Evolutionary conservation across 306 rosid genomes (phyloP), one percentile per base, ranked within the genome.

Genomic region (Luffa aegyptiaca): DNA sequence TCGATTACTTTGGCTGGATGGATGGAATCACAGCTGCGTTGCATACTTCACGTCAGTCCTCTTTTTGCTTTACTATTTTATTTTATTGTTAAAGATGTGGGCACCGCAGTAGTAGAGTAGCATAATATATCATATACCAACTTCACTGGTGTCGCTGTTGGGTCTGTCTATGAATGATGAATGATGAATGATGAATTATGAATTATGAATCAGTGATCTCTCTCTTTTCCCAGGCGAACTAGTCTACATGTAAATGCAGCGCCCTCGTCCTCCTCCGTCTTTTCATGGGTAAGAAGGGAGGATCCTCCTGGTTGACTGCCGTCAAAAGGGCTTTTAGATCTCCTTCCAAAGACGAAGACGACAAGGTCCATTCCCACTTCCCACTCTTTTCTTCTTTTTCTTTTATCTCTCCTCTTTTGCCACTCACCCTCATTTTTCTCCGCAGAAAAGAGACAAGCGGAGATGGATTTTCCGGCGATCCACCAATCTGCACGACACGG

Each of bases 311-410:
- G 98, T 84, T 94, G 88, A 91, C 95, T 44, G 98, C 97, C 81
- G 97, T 94, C 51, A 94, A 94, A 94, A 92, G 97, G 49, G 98
- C 97, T 75, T 94, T 94, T 88, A 91, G 98, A 91, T 92, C 98
- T 89, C 98, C 98, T 6, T 88, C 97, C 44, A 94, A 94, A 88
- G 92, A 91, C 45, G 97, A 94, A 62, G 97, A 94, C 74, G 97
- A 92, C 5, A 94, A 94, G 93, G 98, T 91, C 8, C 20, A 45
- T 13, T 11, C 7, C 11, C 35, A 2, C 41, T 33, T n/a, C n/a
- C n/a, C n/a, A n/a, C n/a, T n/a, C n/a, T 5, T 39, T 3, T 8
- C 10, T 36, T 21, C 20, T 11, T 4, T 11, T 45, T 52, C 37
- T 42, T 17, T 17, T 17, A n/a, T 46, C 56, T n/a, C 59, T 37